Base-by-base conservation (phyloP, 1,284 basidiomycete species). In the Rhodotorula sp. region DNA sequence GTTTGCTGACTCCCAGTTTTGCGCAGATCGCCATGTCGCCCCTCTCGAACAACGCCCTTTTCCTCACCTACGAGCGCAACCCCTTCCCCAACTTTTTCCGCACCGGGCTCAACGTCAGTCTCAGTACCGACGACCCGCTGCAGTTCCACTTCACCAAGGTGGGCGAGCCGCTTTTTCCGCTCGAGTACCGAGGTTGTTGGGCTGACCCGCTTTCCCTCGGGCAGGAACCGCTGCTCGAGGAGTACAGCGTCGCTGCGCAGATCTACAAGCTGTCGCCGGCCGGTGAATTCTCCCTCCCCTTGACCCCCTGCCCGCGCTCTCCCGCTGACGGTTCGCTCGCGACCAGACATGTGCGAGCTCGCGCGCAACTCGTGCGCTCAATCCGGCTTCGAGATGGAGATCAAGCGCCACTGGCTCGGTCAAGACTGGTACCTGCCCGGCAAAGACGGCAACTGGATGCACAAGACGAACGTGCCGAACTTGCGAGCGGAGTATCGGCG, bases 71-170 rank as follows among this genome's bases (percentile, higher is more conserved):
- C 79, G 96, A 99, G 81, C 85, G 96, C 59, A 99, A 99, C 78
- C 96, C 96, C 0, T 87, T 99, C 69, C 94, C 94, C 11, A 91
- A 94, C 77, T 99, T 96, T 81, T 97, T 99, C 86, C 90, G 93
- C 79, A 88, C 90, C 1, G 96, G 96, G 30, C 84, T 99, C 78
- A 98, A 99, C 78, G 94, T 99, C 67, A 94, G 92, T 78, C 83
- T 99, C 80, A 95, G 92, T 73, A 99, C 96, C 4, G 95, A 98
- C 81, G 92, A 95, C 80, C 94, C 94, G 22, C 78, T 83, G 50
- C 93, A 96, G 81, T 95, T 97, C 83, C 94, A 96, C 81, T 95
- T 96, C 80, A 97, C 94, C 30, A 95, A 95, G 83, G 92, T 89
- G 61, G 28, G 60, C 31, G 34, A n/a, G n/a, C n/a, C 53, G 22